Conservation (phyloP, 306 rosid genomes). For the Mimosa pudica region DNA sequence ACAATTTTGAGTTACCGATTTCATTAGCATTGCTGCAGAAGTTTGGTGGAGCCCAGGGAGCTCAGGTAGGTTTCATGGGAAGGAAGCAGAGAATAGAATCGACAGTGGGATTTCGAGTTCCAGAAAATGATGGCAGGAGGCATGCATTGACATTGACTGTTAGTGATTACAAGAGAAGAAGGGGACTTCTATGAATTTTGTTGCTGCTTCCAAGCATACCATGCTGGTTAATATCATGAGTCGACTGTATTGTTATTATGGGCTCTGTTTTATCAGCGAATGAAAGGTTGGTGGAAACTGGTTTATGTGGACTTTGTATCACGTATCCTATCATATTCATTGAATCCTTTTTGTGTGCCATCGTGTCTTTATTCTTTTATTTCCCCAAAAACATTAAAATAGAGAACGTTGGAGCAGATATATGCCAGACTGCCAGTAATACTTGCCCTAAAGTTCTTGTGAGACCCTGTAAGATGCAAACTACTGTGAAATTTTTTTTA, state of each 20-base stretch:
- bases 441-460: neutral
- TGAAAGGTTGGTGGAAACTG: neutral
- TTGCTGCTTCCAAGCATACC: conserved; percentile 22
- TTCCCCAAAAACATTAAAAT: neutral
- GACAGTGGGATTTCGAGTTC: conserved; percentile 69
- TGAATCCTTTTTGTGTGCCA: conserved; percentile 17
- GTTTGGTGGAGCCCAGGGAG: conserved; percentile 85
- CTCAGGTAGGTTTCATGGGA: conserved; percentile 72
- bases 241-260: conserved; percentile 5
- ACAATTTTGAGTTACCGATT: conserved; percentile 87
- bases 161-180: conserved; percentile 86
- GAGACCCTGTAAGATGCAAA: too few relatives aligned
- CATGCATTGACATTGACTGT: conserved; percentile 73
- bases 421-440: neutral
- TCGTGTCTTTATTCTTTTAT: conserved; percentile 17
- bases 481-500: too few relatives aligned
- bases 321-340: conserved; percentile 17
- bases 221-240: conserved; percentile 34
- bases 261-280: neutral
- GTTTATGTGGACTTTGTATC: conserved; percentile 26
- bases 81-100: conserved; percentile 79
- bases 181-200: conserved; percentile 78
- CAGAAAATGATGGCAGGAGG: conserved; percentile 71
- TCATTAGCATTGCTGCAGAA: conserved; percentile 75
- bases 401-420: conserved; percentile 19